Base-by-base conservation (phyloP, 495 filamentous ascomycete genomes). In the Podospora fimiseda region DNA sequence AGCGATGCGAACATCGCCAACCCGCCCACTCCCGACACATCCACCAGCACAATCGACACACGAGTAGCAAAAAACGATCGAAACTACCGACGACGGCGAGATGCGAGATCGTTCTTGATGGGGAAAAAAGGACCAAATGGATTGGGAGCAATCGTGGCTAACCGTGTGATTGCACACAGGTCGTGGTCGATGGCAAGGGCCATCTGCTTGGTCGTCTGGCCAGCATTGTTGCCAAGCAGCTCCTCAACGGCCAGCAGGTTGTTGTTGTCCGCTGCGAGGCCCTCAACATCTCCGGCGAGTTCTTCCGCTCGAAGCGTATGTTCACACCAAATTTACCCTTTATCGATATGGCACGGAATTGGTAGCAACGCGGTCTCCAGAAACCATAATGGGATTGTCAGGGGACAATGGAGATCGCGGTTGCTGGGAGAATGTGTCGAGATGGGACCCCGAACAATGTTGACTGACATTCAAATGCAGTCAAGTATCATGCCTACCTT, bases 261-360 rank as follows among this genome's bases (percentile, higher is more conserved):
- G 92, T 96, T 58, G 85, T 98, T 57, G 94, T 98, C 71, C 89
- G 93, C 81, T 95, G 89, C 81, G 93, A 98, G 76, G 88, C 87
- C 67, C 84, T 98, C 70, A 97, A 97, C 84, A 97, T 98, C 83
- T 98, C 93, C 65, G 93, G 93, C 79, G 93, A 96, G 80, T 98
- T 98, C 88, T 98, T 97, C 86, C 89, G 93, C 69, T 85, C 91
- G 66, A 98, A 98, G 84, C 86, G 93, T 98, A 94, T 77, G 93
- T 92, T 33, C 11, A 33, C 44, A 72, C 44, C 59, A 41, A 38
- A 49, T 46, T 54, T 43, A 48, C 45, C 51, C 43, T 50, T 2
- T 3, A 42, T 48, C 36, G 36, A 13, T n/a, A 30, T 37, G 36
- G 43, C 40, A 4, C 24, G 24, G n/a, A 43, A 13, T 38, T 48